These are phyloP conservation scores for Eremochloa ophiuroides DNA, from an alignment of 176 grass and related monocot species.

Conservation along the genomic window DNA sequence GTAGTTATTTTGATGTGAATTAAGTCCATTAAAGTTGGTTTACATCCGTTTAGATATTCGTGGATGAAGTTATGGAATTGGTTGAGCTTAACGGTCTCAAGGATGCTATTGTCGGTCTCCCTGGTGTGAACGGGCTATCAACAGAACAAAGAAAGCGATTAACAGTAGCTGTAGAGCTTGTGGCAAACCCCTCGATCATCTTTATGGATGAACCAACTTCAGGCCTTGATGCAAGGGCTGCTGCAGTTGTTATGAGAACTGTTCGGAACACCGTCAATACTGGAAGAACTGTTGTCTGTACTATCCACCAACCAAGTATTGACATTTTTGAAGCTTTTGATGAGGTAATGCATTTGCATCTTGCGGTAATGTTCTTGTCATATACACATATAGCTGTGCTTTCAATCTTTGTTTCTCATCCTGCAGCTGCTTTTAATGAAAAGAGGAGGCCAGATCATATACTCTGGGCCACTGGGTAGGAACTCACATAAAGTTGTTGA, in stretches of 20 bases:
- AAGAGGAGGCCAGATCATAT: slow-evolving; percentile 85
- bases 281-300: slow-evolving; percentile 78
- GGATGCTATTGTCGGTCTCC: slow-evolving; percentile 66
- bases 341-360: slow-evolving; percentile 45
- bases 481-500: slow-evolving; percentile 65
- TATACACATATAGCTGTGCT: not conserved
- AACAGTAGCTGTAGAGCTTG: slow-evolving; percentile 72
- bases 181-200: slow-evolving; percentile 66
- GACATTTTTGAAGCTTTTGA: slow-evolving; percentile 90
- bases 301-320: slow-evolving; percentile 88
- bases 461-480: slow-evolving; percentile 61
- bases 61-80: slow-evolving; percentile 74
- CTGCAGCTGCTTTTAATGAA: slow-evolving; percentile 72
- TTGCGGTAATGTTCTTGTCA: not conserved
- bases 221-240: slow-evolving; percentile 76
- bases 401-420: slow-evolving; percentile 15
- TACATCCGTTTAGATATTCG: slow-evolving; percentile 49
- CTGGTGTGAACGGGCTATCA: slow-evolving; percentile 63
- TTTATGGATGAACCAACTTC: slow-evolving; percentile 93
- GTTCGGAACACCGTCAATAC: slow-evolving; percentile 75
- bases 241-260: slow-evolving; percentile 87
- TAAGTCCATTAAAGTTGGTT: slow-evolving; percentile 22
- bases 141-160: slow-evolving; percentile 85
- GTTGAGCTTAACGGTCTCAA: slow-evolving; percentile 63
- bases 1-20: slow-evolving; percentile 19